phyloP scores from a whole-genome alignment of 1,284 basidiomycete genomes.

The Microbotryum silenes-acaulis region DNA sequence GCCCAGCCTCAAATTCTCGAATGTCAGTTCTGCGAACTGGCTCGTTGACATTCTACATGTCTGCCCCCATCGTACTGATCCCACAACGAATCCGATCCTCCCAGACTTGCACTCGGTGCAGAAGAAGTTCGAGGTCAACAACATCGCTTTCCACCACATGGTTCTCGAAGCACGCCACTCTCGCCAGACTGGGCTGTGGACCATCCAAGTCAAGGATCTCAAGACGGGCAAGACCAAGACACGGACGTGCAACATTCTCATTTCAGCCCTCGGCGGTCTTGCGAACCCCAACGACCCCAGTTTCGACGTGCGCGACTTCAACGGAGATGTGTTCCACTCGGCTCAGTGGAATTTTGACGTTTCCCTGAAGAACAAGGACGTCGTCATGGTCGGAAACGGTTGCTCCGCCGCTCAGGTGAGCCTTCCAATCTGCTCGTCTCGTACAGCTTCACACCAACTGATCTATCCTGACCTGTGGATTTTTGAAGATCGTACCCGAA shows the following conservation, averaged over 20 bases:
- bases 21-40: conserved; percentile 2
- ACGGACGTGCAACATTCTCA: conserved; percentile 30
- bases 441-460: not conserved
- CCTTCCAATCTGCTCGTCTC: not conserved
- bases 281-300: conserved; percentile 25
- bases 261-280: conserved; percentile 26
- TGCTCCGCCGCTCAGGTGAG: conserved; percentile 4
- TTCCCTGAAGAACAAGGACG: conserved; percentile 21
- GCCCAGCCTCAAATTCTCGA: conserved; percentile 12
- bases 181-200: conserved; percentile 23
- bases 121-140: conserved; percentile 15
- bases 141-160: conserved; percentile 24
- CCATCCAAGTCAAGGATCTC: conserved; percentile 16
- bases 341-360: conserved; percentile 18
- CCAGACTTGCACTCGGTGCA: conserved; percentile 23
- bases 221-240: conserved; percentile 11
- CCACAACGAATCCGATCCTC: not conserved
- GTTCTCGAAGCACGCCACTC: conserved; percentile 22
- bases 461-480: not conserved
- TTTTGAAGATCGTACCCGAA: conserved; percentile 22
- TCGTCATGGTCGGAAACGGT: conserved; percentile 31
- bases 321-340: conserved; percentile 25
- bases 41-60: not conserved
- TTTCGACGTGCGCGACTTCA: conserved; percentile 17
- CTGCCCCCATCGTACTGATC: no score